A percentile compares a stretch with the other conserved stretches of the same genome.
Conservation (phyloP, 805 yeast species). For the Brettanomyces sp. region DNA sequence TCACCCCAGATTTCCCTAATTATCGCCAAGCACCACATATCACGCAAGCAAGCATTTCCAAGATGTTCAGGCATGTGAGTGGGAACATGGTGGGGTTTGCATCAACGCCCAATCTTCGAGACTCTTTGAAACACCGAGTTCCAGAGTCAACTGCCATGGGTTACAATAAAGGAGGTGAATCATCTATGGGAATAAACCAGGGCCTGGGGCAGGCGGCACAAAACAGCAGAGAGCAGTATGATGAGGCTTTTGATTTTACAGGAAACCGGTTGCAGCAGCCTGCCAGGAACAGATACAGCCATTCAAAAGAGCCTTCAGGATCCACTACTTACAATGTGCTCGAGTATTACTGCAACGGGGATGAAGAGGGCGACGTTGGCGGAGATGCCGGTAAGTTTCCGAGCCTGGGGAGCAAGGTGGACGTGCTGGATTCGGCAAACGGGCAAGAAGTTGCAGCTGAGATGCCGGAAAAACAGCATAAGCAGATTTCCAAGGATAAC, state of each 20-base stretch:
- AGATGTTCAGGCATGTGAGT: background rate
- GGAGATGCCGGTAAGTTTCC: background rate
- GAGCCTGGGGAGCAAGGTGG: background rate
- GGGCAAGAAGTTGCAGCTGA: background rate
- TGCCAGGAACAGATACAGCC: background rate
- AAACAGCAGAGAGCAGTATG: too few species aligned
- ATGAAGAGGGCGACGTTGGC: background rate
- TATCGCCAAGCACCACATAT: too few species aligned
- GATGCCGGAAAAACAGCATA: background rate
- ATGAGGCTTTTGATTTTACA: too few species aligned
- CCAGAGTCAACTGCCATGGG: background rate
- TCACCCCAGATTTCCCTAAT: too few species aligned
- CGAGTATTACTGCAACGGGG: constrained; percentile 6
- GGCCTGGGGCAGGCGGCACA: background rate
- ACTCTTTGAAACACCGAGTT: background rate
- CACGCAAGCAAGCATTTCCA: too few species aligned
- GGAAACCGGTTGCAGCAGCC: too few species aligned
- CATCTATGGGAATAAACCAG: background rate
- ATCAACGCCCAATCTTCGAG: background rate
- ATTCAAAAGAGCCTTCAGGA: constrained; percentile 2
- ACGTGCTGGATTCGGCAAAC: background rate
- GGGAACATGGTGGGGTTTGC: background rate
- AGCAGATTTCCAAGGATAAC: background rate
- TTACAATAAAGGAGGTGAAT: background rate
- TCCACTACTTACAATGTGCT: constrained; percentile 6